Conservation (phyloP, 2,329 filamentous ascomycete genomes). For the Cladosporium velox region DNA sequence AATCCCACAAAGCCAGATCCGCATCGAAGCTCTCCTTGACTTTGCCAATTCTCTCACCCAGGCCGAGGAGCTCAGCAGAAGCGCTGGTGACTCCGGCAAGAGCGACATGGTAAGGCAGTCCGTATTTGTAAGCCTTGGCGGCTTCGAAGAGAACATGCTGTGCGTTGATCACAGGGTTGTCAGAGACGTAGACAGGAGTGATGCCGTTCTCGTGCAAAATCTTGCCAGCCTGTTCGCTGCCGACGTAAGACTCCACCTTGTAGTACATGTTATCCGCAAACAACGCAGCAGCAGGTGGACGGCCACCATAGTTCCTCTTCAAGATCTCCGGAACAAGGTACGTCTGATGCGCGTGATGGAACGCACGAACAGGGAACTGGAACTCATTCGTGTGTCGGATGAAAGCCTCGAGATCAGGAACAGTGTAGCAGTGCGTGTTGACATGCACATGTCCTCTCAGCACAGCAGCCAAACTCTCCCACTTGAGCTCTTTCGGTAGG, state of each 20-base stretch:
- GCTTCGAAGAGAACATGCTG: conserved; percentile 67
- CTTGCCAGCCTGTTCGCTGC: conserved; percentile 67
- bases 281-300: conserved; percentile 56
- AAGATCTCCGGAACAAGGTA: conserved; percentile 65
- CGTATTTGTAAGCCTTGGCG: conserved; percentile 47
- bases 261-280: conserved; percentile 75
- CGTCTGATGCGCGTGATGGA: conserved; percentile 70
- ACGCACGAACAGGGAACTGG: conserved; percentile 65
- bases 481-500: conserved; percentile 62
- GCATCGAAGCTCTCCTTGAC: conserved; percentile 45
- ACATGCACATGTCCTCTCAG: conserved; percentile 68
- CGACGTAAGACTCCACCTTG: conserved; percentile 67
- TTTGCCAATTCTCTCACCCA: conserved; percentile 45
- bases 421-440: conserved; percentile 72
- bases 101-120: conserved; percentile 45
- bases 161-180: conserved; percentile 70
- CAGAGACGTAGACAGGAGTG: conserved; percentile 68
- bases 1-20: conserved; percentile 48
- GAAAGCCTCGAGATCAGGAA: conserved; percentile 69
- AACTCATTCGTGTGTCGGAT: conserved; percentile 73
- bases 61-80: conserved; percentile 43
- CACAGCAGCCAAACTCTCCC: conserved; percentile 64
- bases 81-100: conserved; percentile 44
- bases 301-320: conserved; percentile 43
- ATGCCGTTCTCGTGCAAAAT: conserved; percentile 65